Evolutionary conservation across 352 stramenopile genomes (phyloP), one percentile per base, ranked within the genome.

Genomic region (Globisporangium mamillatum): DNA sequence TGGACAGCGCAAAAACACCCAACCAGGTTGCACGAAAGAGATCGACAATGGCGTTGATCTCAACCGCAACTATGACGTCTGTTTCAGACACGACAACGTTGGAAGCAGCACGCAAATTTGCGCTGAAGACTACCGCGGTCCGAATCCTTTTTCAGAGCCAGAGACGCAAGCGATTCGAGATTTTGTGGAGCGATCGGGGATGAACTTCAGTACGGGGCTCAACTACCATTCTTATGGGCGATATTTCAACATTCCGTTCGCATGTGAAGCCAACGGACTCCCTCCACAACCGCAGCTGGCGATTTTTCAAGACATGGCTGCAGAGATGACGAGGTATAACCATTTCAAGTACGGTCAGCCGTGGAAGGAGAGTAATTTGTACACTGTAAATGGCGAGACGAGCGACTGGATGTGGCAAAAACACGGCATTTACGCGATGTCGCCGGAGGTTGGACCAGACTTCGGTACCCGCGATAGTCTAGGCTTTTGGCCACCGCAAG

Each of bases 221-320:
- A 94, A 95, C 58, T 95, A 95, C 38, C 88, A 95, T 54, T 92
- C 88, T 32, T 94, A 91, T n/a, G 88, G 88, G 22, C 77, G 82
- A 54, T 93, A 88, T 48, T 81, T 95, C 56, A 95, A 95, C 64
- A 75, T 95, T 2, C 88, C 88, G 32, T 95, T 93, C 66, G 88
- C 88, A 25, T 95, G 88, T 57, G 73, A 94, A 69, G 69, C 71
- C n/a, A 72, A 84, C 57, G 85, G 86, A 10, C 68, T 75, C 3
- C 84, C 86, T 2, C 58, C 22, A 0, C 72, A 64, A 6, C 54
- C 70, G 0, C 74, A 82, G 41, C 69, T 81, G 22, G 64, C 72
- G 1, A 67, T 91, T 1, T 95, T 86, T 41, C 48, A 82, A 20
- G 63, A 66, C 0, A 76, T 91, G 57, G 88, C 86, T 12, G 71